Base-by-base conservation (phyloP, 306 rosid genomes). In the Pachyrhizus erosus region DNA sequence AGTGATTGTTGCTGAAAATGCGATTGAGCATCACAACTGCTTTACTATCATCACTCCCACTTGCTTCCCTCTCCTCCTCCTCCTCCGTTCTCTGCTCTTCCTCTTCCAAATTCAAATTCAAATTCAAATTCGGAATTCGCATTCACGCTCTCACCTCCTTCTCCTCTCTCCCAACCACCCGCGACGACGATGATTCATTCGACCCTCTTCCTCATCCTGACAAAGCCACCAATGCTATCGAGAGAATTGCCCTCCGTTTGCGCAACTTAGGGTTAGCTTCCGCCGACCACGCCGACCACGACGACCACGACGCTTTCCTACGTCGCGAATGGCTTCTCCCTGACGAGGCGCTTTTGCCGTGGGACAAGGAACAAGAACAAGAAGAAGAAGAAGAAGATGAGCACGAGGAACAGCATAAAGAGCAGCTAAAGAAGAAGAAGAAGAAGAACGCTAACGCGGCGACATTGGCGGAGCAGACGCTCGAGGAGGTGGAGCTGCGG, bases 251-350 rank as follows among this genome's bases (percentile, higher is more conserved):
- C 46, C 87, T 92, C 42, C 91, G 97, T 73, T 74, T 96, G 45
- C 88, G 97, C 46, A 93, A 92, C 81, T 61, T 96, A 58, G 93
- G 93, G 77, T 55, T 88, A n/a, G 18, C 55, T 23, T 76, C 78
- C 67, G 3, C n/a, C 48, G 37, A 82, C 3, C 51, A 40, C 34
- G 23, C 55, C 39, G 39, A 94, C n/a, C n/a, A n/a, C 5, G 91
- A 5, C 42, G n/a, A 12, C 0, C 10, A 87, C 27, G 91, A 94
- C 10, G 90, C 88, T 80, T 87, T 90, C 89, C 76, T 94, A 42
- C 89, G 64, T 62, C 87, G 97, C 21, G 96, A 96, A 73, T 96
- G 99, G 98, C 61, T 96, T 78, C 88, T 96, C 40, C 87, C 98
- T 3, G 98, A 96, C 68, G 86, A 73, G 26, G 83, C 70, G 77